Evolutionary conservation across 495 filamentous ascomycete species (phyloP), one percentile per base, ranked within the genome.

Genomic region (Clavariopsis aquatica): DNA sequence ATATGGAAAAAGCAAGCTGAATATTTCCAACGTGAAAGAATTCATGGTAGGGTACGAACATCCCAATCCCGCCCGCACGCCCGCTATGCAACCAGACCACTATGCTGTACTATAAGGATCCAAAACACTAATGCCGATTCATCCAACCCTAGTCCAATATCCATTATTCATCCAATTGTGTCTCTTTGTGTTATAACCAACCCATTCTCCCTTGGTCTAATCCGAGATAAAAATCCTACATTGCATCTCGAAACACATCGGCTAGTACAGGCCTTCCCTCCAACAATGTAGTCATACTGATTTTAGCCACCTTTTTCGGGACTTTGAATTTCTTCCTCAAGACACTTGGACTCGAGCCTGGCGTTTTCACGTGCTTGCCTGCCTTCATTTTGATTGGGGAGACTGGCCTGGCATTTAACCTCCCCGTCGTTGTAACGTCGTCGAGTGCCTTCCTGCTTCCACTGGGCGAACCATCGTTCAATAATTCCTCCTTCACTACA

Each of bases 221-320:
- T 34, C 31, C 6, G 31, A 34, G 12, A 43, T 43, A 8, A 8
- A 43, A 43, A 29, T 27, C 7, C 60, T 28, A 70, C 57, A 69
- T 56, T 43, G 61, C 71, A 54, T 82, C 82, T 73, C 84, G 83
- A 38, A 84, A 76, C 45, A 86, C 69, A 73, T 86, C 82, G 49
- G 77, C 79, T 28, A 85, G 66, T 47, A 86, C 75, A 31, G 81
- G 80, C 52, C 80, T 76, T 49, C 77, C 80, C 10, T 71, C 71
- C 51, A 77, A 55, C 31, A 78, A 49, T 22, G 59, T 62, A 49
- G 41, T 72, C 66, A 60, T 70, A 8, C 71, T 64, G 22, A 63
- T 45, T 22, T 20, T 65, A 23, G 49, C 61, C 22, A 63, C 58
- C 24, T 71, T 73, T 53, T 31, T 45, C 41, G 69, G 66, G 38